Evolutionary conservation across 371 early-diverging fungal species (phyloP).

Genomic region (Mortierella sp.): DNA sequence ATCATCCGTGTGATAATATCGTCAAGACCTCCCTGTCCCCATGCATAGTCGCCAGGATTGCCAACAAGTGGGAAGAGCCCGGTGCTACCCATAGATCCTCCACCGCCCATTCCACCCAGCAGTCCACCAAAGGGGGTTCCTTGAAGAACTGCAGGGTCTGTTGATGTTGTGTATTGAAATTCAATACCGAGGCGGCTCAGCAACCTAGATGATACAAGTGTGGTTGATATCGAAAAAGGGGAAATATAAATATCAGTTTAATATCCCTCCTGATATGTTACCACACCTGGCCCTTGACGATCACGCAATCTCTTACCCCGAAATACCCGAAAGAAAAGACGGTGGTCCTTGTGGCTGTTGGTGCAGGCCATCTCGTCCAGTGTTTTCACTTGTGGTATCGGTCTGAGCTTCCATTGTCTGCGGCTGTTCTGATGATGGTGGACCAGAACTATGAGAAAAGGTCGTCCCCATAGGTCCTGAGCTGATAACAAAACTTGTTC

Average conservation of each 20-base stretch:
- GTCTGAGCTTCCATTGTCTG: neutral
- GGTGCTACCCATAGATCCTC: conserved; percentile 10
- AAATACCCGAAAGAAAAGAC: conserved; percentile 32
- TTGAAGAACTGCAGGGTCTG: conserved; percentile 26
- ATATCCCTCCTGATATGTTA: neutral
- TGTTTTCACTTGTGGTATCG: neutral
- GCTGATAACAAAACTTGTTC: conserved; percentile 15
- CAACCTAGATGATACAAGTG: conserved; percentile 19
- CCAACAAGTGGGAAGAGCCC: conserved; percentile 46
- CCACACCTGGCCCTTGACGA: neutral
- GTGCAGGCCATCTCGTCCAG: neutral
- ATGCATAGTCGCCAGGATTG: conserved; percentile 76
- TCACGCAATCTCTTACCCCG: conserved; percentile 14
- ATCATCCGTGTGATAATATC: conserved; percentile 85
- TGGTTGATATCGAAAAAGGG: neutral
- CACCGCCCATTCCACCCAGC: conserved; percentile 1
- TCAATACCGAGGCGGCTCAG: conserved; percentile 41
- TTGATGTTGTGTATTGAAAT: conserved; percentile 27
- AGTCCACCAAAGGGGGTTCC: conserved; percentile 21
- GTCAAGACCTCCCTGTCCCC: conserved; percentile 73
- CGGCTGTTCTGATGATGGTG: neutral
- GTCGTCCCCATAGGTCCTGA: conserved; percentile 21
- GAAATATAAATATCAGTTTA: neutral
- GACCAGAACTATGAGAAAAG: neutral
- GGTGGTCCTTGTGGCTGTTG: conserved; percentile 33